A percentile compares a stretch with the other conserved stretches of the same genome.
phyloP scores from a whole-genome alignment of 306 rosid species.

The Cucurbita ficifolia region DNA sequence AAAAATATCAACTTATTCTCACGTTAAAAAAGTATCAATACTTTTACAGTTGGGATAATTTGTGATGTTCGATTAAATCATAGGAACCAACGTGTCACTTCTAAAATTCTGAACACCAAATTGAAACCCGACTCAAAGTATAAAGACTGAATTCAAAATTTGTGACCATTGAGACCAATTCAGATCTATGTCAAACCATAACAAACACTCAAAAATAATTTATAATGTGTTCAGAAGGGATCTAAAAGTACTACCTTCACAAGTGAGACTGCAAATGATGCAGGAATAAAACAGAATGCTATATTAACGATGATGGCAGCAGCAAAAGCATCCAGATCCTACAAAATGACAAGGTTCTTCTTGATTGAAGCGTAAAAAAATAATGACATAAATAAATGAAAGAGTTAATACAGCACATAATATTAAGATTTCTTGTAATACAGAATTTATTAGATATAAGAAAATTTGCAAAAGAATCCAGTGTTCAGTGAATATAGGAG shows the following conservation, averaged over 20 bases:
- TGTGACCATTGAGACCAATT: not conserved
- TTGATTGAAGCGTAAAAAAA: not conserved
- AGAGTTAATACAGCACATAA: not conserved
- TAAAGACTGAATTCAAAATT: not conserved
- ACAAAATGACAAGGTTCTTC: slow-evolving; percentile 13
- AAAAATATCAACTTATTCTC: not conserved
- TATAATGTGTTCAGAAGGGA: not conserved
- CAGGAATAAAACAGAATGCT: slow-evolving; percentile 91
- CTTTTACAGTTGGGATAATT: not conserved
- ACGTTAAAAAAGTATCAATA: not conserved
- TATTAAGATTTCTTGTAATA: not conserved
- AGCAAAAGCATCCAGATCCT: slow-evolving; percentile 98
- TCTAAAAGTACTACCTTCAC: slow-evolving; percentile 57
- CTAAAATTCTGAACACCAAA: not conserved
- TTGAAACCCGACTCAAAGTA: not conserved
- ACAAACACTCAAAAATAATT: not conserved
- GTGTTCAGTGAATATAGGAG: not conserved
- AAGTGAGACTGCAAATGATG: slow-evolving; percentile 84
- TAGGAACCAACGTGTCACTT: not conserved
- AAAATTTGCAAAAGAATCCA: not conserved
- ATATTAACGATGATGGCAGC: slow-evolving; percentile 77
- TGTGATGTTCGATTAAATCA: not conserved
- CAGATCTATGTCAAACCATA: not conserved
- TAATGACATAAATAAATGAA: not conserved
- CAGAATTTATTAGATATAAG: not conserved